Percentiles rank a stretch among this genome's conserved stretches.
Evolutionary conservation across 2,329 filamentous ascomycete species (phyloP).

Genomic region (Elsinoe perseae): DNA sequence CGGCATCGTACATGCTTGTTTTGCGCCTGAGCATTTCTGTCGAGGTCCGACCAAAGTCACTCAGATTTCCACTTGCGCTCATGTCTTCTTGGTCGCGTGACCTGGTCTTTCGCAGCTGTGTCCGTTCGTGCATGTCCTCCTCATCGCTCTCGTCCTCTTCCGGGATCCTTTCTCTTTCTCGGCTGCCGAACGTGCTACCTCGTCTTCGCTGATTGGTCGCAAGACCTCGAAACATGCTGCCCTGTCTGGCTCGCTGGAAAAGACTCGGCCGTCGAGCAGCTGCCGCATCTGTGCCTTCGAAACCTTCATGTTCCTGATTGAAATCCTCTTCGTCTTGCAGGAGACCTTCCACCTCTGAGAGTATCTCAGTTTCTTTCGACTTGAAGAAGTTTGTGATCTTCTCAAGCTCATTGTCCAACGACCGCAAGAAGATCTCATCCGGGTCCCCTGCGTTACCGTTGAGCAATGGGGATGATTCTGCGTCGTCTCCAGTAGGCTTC

Average conservation of each 20-base stretch:
- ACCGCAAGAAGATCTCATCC: slow-evolving; percentile 71
- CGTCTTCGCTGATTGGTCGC: slow-evolving; percentile 39
- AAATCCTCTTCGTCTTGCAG: slow-evolving; percentile 64
- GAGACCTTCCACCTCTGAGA: slow-evolving; percentile 71
- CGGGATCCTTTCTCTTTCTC: slow-evolving; percentile 47
- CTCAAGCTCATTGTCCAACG: slow-evolving; percentile 81
- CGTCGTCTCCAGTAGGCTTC: slow-evolving; percentile 51
- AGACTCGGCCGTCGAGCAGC: slow-evolving; percentile 11
- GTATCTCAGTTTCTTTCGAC: slow-evolving; percentile 80
- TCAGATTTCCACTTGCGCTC: slow-evolving; percentile 15
- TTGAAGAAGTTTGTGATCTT: slow-evolving; percentile 90
- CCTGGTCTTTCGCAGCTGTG: slow-evolving; percentile 34
- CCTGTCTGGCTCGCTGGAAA: slow-evolving; percentile 34
- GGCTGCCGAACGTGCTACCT: slow-evolving; percentile 34
- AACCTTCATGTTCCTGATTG: slow-evolving; percentile 49
- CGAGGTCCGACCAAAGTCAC: slow-evolving; percentile 19
- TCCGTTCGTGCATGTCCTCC: slow-evolving; percentile 51
- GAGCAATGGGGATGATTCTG: slow-evolving; percentile 79
- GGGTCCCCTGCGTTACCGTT: slow-evolving; percentile 56
- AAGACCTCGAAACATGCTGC: slow-evolving; percentile 48
- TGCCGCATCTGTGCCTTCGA: slow-evolving; percentile 33
- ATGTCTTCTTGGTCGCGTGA: slow-evolving; percentile 20
- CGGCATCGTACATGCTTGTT: slow-evolving; percentile 52
- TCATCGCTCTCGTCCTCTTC: slow-evolving; percentile 54
- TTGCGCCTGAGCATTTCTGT: slow-evolving; percentile 51